A percentile compares a stretch with the other conserved stretches of the same genome.
Conservation (phyloP, 805 yeast species). For the Candida qinlingensis region DNA sequence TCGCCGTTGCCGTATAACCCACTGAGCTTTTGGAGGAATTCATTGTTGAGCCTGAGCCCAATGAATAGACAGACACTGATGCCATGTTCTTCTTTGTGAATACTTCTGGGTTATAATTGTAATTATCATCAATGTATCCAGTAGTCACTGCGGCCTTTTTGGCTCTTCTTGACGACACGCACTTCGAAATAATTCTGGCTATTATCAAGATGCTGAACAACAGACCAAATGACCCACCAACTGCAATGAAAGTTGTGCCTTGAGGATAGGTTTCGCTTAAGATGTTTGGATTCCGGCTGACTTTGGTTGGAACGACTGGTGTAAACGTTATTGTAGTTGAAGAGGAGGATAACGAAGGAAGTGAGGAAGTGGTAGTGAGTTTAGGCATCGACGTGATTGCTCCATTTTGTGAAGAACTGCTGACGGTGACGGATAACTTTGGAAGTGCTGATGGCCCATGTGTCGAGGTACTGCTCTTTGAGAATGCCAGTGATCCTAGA, state of each 20-base stretch:
- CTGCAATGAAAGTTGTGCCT: conserved; percentile 76
- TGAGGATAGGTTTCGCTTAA: conserved; percentile 41
- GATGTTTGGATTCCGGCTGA: conserved; percentile 49
- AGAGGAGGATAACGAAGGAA: conserved; percentile 1
- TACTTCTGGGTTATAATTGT: conserved; percentile 21
- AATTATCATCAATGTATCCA: conserved; percentile 2
- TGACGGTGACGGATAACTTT: too few relatives aligned
- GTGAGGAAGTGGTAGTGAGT: background rate
- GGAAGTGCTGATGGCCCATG: too few relatives aligned
- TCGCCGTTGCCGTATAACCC: conserved; percentile 9
- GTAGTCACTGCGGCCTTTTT: conserved; percentile 12
- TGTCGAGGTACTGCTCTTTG: too few relatives aligned
- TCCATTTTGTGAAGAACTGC: background rate
- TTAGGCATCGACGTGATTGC: background rate
- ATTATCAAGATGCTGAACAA: conserved; percentile 23
- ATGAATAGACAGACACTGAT: conserved; percentile 26
- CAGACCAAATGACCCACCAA: conserved; percentile 63
- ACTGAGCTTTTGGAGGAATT: conserved; percentile 19
- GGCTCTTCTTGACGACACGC: conserved; percentile 25
- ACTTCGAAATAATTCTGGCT: conserved; percentile 20
- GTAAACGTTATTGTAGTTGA: conserved; percentile 18
- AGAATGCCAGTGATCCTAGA: too few relatives aligned
- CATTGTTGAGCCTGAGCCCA: conserved; percentile 27
- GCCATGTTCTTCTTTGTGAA: conserved; percentile 19
- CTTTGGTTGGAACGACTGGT: conserved; percentile 20